Conservation (phyloP, 306 rosid genomes). For the Trifolium subterraneum region DNA sequence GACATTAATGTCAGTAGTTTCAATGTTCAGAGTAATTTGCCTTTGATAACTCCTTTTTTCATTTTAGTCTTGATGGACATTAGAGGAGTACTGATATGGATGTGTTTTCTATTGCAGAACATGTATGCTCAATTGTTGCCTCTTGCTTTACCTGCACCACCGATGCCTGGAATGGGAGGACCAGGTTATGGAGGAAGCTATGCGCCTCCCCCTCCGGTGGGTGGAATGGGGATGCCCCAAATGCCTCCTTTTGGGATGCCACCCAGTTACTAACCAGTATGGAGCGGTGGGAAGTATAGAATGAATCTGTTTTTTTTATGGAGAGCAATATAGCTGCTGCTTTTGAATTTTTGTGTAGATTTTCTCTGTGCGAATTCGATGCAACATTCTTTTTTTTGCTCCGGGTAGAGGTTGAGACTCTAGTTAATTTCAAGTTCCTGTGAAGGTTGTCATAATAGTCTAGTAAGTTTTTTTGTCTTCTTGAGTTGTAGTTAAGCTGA, state of each 20-base stretch:
- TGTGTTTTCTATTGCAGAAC: conserved; percentile 74
- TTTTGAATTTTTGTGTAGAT: conserved; percentile 36
- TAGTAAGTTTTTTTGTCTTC: conserved; percentile 50
- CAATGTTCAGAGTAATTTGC: conserved; percentile 21
- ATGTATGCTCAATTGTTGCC: conserved; percentile 99
- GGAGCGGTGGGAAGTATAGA: conserved; percentile 27
- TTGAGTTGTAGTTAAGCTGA: conserved; percentile 51
- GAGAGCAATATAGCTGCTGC: conserved; percentile 52
- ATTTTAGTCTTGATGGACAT: conserved; percentile 4
- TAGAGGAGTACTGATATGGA: conserved; percentile 30
- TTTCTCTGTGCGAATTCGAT: conserved; percentile 47
- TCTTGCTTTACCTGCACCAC: conserved; percentile 99
- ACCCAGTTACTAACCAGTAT: conserved; percentile 68
- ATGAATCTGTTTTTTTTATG: conserved; percentile 35
- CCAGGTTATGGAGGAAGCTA: conserved; percentile 78
- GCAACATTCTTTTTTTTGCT: conserved; percentile 51
- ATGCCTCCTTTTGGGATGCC: conserved; percentile 99
- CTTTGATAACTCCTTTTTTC: not conserved
- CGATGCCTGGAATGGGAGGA: conserved; percentile 96
- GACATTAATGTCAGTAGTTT: conserved; percentile 1
- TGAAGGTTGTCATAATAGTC: conserved; percentile 51
- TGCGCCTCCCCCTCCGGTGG: conserved; percentile 73
- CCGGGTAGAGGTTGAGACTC: conserved; percentile 49
- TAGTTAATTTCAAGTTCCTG: conserved; percentile 52
- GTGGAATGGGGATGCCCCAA: conserved; percentile 98